phyloP scores from a whole-genome alignment of 2,329 filamentous ascomycete genomes.

The Zelopaecilomyces penicillatus region DNA sequence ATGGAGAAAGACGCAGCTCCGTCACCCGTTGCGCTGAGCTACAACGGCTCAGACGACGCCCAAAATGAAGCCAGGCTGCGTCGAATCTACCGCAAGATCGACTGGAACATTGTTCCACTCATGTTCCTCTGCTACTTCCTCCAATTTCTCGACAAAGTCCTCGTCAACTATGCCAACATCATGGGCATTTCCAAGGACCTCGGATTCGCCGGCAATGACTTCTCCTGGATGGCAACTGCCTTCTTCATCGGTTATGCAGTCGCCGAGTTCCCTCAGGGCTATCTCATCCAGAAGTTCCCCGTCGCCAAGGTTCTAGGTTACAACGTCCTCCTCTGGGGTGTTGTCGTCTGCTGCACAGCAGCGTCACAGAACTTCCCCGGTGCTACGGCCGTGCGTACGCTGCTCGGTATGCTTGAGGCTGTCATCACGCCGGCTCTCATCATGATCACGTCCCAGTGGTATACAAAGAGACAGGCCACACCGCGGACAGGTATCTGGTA shows the following conservation, averaged over 20 bases:
- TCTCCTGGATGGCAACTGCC: constrained; percentile 22
- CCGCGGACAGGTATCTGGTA: constrained; percentile 33
- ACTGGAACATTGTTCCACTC: constrained; percentile 17
- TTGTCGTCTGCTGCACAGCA: constrained; percentile 35
- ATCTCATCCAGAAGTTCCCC: constrained; percentile 25
- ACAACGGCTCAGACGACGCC: neutral
- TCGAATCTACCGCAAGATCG: constrained; percentile 16
- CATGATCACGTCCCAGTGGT: constrained; percentile 36
- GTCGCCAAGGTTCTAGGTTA: constrained; percentile 25
- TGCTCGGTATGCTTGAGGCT: constrained; percentile 40
- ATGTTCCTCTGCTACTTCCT: constrained; percentile 20
- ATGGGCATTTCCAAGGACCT: constrained; percentile 20
- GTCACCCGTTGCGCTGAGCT: constrained; percentile 3
- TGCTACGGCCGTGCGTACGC: constrained; percentile 32
- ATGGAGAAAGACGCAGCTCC: neutral
- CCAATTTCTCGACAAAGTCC: constrained; percentile 20
- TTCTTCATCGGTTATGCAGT: constrained; percentile 23
- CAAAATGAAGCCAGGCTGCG: constrained; percentile 1
- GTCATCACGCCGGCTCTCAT: constrained; percentile 42
- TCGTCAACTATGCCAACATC: constrained; percentile 22
- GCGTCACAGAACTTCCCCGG: constrained; percentile 32
- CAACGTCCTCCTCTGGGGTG: constrained; percentile 27
- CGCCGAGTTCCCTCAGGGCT: constrained; percentile 20
- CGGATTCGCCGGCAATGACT: constrained; percentile 23
- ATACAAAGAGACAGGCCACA: constrained; percentile 35